Base-by-base conservation (phyloP, 75 land plant genomes). In the Sequoiadendron giganteum region DNA sequence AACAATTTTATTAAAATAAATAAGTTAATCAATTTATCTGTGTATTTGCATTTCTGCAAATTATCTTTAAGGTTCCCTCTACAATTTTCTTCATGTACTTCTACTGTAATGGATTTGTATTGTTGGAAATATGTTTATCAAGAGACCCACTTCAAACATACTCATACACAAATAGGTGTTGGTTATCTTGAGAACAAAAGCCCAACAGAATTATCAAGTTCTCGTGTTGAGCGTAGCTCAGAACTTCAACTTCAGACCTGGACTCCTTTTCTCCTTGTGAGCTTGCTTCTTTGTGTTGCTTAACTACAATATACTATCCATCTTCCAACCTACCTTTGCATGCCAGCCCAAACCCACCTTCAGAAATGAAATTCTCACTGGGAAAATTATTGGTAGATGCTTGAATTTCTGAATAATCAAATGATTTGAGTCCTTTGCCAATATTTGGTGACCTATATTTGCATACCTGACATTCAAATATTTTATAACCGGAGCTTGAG, bases 111-210 rank as follows among this genome's bases (percentile, higher is more conserved):
- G 87, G 84, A 2, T 32, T 86, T 15, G 81, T 6, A 18, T 34
- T 70, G 10, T 86, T 80, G 86, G 91, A 91, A 30, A 96, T 89
- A 89, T 93, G 95, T 43, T 61, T 82, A 80, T 95, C 95, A 49
- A 95, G 88, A 52, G 96, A 93, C 18, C 93, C 93, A 86, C 93
- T 93, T 89, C 94, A 91, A 43, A 93, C 94, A 84, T 87, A 95
- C 77, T 95, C 95, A 82, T 95, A 95, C 28, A 95, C 96, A n/a
- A 95, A 93, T 34, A 95, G 90, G 86, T 94, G 72, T 1, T 56
- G 52, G 10, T 54, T 89, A 85, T 91, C 90, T 87, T 94, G 93
- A 16, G 89, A 70, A 79, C 94, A 93, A 36, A 90, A 90, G 10
- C 94, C 94, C 32, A 93, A 48, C 21, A 93, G 89, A 89, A 90